Evolutionary conservation across 345 rosid species (phyloP), one percentile per base, ranked within the genome.

Genomic region (Hypericum perforatum): DNA sequence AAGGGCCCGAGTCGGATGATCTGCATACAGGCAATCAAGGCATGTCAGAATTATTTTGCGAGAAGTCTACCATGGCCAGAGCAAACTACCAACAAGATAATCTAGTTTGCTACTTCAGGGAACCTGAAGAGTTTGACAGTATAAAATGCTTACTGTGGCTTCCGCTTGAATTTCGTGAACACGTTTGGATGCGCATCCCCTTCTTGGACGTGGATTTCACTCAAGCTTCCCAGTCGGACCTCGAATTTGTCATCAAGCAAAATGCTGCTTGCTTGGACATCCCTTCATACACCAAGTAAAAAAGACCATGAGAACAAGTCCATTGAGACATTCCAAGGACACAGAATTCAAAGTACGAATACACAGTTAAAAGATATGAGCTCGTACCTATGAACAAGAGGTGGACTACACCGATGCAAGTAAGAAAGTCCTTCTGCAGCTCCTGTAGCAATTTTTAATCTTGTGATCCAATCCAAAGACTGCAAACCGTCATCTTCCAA

Each of bases 351-450:
- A 58, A 46, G 37, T 57, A 12, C 32, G 13, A 7, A 22, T 22
- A 22, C 32, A 22, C 32, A 22, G 32, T 42, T 48, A 57, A 50
- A 58, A 56, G 61, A 12, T 45, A 57, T 43, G 14, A 16, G 11
- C 8, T 14, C n/a, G 22, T 67, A 67, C 71, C 71, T 61, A 45
- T 67, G 71, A 51, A 67, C 71, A 51, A 67, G 45, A 46, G 71
- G 71, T 45, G 71, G 71, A 49, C 37, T 61, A 14, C 71, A 67
- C 46, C 57, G 71, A 41, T 67, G 71, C 15, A 67, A 58, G 61
- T 61, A 67, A 51, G 62, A 40, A 53, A 67, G 71, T 10, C 58
- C 56, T 57, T 67, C 71, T 45, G 71, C 71, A 61, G 71, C 46
- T 67, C 71, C 71, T 8, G 16, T 61, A 0, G 71, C 71, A 14